A percentile compares a stretch with the other conserved stretches of the same genome.
Conservation (phyloP, 2,329 filamentous ascomycete genomes). For the Fusarium albidum region DNA sequence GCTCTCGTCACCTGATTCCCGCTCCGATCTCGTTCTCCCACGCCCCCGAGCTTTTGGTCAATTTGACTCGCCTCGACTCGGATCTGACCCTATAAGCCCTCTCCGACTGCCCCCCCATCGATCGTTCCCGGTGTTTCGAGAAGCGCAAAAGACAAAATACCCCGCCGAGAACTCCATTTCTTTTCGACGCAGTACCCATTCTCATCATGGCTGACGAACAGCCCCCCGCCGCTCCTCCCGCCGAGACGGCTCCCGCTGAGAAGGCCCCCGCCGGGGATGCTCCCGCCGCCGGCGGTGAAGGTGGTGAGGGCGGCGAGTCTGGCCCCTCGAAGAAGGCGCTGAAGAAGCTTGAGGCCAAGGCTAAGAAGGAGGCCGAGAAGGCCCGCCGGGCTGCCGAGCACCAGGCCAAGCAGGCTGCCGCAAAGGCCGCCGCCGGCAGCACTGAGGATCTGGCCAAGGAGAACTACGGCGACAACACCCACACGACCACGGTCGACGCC, state of each 20-base stretch:
- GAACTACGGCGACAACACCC: constrained; percentile 79
- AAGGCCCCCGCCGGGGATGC: constrained; percentile 23
- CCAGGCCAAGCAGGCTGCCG: constrained; percentile 74
- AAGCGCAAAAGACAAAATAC: constrained; percentile 12
- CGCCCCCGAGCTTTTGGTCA: constrained; percentile 4
- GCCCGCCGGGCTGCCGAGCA: constrained; percentile 76
- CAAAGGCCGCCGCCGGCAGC: constrained; percentile 70
- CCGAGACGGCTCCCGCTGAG: constrained; percentile 20
- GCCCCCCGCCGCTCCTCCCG: constrained; percentile 26
- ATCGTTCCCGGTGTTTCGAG: constrained; percentile 8
- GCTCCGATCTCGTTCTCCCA: constrained; percentile 22
- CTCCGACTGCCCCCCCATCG: background rate
- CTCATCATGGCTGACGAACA: constrained; percentile 35
- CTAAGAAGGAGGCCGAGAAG: constrained; percentile 88
- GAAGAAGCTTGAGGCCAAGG: constrained; percentile 87
- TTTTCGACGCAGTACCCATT: background rate
- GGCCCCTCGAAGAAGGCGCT: constrained; percentile 68
- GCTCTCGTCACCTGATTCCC: constrained; percentile 28
- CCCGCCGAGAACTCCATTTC: constrained; percentile 3
- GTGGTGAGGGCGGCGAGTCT: constrained; percentile 28
- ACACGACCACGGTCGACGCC: constrained; percentile 64
- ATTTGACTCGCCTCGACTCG: constrained; percentile 13
- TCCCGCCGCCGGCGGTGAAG: constrained; percentile 20
- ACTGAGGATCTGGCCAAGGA: constrained; percentile 75
- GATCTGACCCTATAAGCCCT: constrained; percentile 4